phyloP scores from a whole-genome alignment of 2,329 filamentous ascomycete species.

The Teratosphaeria destructans region DNA sequence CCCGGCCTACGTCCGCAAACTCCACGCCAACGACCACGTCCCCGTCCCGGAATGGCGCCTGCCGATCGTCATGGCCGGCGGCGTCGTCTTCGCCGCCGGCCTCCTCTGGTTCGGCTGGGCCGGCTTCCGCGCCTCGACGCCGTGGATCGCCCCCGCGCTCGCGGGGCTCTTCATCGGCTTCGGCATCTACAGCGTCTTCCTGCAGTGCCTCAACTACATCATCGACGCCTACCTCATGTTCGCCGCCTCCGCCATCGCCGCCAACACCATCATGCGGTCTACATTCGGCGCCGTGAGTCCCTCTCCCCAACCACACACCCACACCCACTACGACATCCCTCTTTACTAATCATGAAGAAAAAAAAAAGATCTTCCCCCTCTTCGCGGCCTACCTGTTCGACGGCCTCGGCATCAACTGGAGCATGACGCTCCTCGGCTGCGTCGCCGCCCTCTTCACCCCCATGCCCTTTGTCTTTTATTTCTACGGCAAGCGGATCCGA shows the following conservation, averaged over 20 bases:
- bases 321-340: too few relatives aligned
- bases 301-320: constrained; percentile 4
- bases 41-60: constrained; percentile 38
- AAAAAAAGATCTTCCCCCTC: constrained; percentile 32
- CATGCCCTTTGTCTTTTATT: constrained; percentile 34
- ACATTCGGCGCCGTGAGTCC: constrained; percentile 34
- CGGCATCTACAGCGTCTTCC: constrained; percentile 32
- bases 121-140: constrained; percentile 26
- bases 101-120: constrained; percentile 31
- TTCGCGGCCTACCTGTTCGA: constrained; percentile 48
- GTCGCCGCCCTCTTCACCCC: constrained; percentile 33
- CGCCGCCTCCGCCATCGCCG: constrained; percentile 26
- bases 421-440: constrained; percentile 35
- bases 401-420: constrained; percentile 41
- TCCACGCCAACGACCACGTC: constrained; percentile 24
- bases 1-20: constrained; percentile 20
- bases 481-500: constrained; percentile 33
- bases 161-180: constrained; percentile 34
- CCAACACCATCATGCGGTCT: constrained; percentile 33
- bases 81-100: constrained; percentile 27
- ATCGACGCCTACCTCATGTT: constrained; percentile 46
- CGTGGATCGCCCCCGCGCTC: constrained; percentile 36
- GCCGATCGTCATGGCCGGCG: constrained; percentile 40
- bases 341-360: too few relatives aligned
- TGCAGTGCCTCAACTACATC: constrained; percentile 28